Evolutionary conservation across 129 eudicot species (phyloP).

Genomic region (sunflower (Helianthus annuus)): DNA sequence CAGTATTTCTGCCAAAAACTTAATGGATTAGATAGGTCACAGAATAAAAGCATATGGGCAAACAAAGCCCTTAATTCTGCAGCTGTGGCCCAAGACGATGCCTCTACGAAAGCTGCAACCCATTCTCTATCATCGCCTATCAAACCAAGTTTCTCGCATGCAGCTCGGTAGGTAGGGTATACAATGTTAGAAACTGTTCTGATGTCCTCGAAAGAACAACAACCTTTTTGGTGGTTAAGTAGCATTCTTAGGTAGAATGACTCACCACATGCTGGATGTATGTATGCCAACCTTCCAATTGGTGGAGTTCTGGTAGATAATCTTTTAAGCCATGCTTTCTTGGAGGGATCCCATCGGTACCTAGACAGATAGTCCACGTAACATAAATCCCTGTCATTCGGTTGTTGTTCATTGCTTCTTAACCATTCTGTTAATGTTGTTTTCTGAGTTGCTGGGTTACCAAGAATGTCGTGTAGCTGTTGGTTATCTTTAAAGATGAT

Average conservation of each 20-base stretch:
- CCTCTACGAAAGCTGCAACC: not conserved
- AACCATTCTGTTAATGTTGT: no score
- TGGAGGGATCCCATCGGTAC: no score
- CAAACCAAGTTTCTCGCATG: slow-evolving; percentile 7
- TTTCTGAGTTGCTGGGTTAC: no score
- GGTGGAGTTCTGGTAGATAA: no score
- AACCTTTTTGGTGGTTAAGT: not conserved
- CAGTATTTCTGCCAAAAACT: not conserved
- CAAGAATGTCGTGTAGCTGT: no score
- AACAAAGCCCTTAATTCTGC: not conserved
- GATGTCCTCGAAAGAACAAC: slow-evolving; percentile 1
- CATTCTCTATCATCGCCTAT: slow-evolving; percentile 6
- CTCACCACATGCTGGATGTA: no score
- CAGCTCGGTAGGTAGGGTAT: not conserved
- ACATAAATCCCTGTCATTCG: no score
- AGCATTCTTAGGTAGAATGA: not conserved
- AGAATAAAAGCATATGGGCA: not conserved
- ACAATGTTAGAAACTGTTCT: not conserved
- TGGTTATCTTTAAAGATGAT: not conserved
- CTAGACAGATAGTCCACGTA: no score
- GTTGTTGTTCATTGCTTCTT: no score
- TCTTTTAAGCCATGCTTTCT: no score
- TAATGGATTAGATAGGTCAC: no score
- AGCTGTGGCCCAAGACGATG: not conserved
- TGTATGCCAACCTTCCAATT: no score